phyloP scores from a whole-genome alignment of 23 red algal genomes.

The Gracilaria caudata region DNA sequence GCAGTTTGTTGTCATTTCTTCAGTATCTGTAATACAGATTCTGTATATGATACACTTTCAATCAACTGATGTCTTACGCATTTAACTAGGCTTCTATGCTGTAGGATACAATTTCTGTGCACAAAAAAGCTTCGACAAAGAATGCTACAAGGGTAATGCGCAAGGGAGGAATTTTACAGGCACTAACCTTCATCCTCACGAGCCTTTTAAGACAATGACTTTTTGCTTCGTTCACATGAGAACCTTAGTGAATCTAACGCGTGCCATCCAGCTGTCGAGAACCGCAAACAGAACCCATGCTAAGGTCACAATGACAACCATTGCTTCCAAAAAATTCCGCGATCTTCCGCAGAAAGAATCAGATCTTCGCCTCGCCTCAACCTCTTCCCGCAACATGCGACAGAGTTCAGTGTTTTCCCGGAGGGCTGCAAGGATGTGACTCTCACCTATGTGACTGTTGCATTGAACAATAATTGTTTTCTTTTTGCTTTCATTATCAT shows the following conservation, averaged over 20 bases:
- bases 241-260: not conserved
- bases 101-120: too few species aligned
- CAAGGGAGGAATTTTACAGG: too few species aligned
- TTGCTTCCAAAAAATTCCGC: not conserved
- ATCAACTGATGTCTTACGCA: too few species aligned
- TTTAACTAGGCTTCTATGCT: too few species aligned
- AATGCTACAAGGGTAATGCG: too few species aligned
- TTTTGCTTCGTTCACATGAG: not conserved
- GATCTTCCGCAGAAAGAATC: not conserved
- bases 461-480: conserved; percentile 7
- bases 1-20: not conserved
- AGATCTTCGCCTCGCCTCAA: not conserved
- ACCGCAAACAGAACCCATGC: not conserved
- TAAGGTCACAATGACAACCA: not conserved
- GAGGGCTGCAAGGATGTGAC: conserved; percentile 4
- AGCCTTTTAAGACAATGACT: not conserved
- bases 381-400: conserved; percentile 9
- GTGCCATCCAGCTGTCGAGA: not conserved
- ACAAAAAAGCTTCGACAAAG: too few species aligned
- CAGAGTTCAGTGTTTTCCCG: conserved; percentile 12
- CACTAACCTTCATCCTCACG: not conserved
- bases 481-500: not conserved
- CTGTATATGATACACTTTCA: not conserved
- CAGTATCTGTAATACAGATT: too few species aligned
- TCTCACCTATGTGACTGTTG: not conserved